These are phyloP conservation scores for Globisporangium cystogenes DNA, from an alignment of 352 stramenopile genomes.

Conservation along the genomic window DNA sequence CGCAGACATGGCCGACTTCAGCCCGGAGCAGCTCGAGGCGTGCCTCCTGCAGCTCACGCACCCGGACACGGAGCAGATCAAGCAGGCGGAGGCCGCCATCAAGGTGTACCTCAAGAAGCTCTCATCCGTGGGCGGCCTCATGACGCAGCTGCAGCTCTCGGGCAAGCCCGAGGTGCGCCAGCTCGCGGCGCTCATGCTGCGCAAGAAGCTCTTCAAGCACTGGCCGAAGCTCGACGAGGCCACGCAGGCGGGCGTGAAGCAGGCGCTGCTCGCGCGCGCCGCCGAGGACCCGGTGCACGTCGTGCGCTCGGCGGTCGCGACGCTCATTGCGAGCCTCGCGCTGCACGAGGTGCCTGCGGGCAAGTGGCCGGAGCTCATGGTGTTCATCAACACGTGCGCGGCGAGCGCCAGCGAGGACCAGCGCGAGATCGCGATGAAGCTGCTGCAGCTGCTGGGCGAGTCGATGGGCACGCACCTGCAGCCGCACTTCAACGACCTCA, in stretches of 20 bases:
- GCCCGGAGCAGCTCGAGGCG: conserved; percentile 78
- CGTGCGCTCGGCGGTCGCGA: conserved; percentile 83
- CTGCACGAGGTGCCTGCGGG: conserved; percentile 64
- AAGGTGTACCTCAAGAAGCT: conserved; percentile 93
- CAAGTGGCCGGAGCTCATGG: conserved; percentile 92
- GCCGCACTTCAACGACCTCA: conserved; percentile 79
- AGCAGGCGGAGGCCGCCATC: conserved; percentile 89
- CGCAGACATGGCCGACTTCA: conserved; percentile 63
- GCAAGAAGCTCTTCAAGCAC: conserved; percentile 93
- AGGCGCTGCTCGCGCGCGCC: conserved; percentile 81
- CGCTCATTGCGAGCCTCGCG: conserved; percentile 79
- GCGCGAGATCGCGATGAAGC: conserved; percentile 91
- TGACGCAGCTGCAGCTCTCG: conserved; percentile 87
- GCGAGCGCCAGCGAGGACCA: conserved; percentile 72
- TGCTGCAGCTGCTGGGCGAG: conserved; percentile 92
- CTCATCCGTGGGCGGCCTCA: conserved; percentile 76
- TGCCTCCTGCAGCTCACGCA: conserved; percentile 90
- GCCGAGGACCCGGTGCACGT: conserved; percentile 83
- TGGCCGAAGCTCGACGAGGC: conserved; percentile 86
- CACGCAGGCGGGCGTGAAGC: conserved; percentile 80
- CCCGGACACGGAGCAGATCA: conserved; percentile 94
- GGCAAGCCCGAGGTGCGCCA: conserved; percentile 83
- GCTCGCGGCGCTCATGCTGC: conserved; percentile 90
- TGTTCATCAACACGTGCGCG: conserved; percentile 91
- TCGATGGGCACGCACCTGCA: conserved; percentile 86